These are phyloP conservation scores for Fraxinus nigra DNA, from an alignment of 305 asterid genomes.

Conservation along the genomic window DNA sequence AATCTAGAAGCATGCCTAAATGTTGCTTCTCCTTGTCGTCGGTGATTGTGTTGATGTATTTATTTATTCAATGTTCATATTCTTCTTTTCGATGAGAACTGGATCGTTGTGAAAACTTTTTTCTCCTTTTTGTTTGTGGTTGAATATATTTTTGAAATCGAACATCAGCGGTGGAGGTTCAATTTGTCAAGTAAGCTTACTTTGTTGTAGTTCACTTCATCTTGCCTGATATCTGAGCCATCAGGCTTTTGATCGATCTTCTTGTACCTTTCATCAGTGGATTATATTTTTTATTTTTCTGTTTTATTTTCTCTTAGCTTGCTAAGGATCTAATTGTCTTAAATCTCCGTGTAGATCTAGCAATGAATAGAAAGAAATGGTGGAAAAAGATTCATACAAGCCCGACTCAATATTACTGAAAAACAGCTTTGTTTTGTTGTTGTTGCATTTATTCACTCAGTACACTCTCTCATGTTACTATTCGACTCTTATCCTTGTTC, in stretches of 20 bases:
- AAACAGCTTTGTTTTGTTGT: not conserved
- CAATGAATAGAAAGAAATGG: not conserved
- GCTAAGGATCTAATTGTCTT: not conserved
- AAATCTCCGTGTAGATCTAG: not conserved
- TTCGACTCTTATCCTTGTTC: not conserved
- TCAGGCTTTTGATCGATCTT: not conserved
- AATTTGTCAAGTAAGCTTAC: not conserved
- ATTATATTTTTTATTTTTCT: not conserved
- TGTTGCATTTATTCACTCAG: not conserved
- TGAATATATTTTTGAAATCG: not conserved
- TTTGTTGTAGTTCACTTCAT: not conserved
- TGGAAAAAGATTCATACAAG: not conserved
- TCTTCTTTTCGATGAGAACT: not conserved
- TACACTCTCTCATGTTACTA: not conserved
- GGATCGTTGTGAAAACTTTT: not conserved
- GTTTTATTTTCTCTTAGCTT: not conserved
- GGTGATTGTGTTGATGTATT: slow-evolving; percentile 1
- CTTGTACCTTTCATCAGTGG: not conserved
- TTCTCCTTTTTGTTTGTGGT: not conserved
- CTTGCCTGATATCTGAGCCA: not conserved
- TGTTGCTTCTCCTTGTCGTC: not conserved
- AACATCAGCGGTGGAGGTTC: not conserved
- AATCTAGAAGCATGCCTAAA: slow-evolving; percentile 4
- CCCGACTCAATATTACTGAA: not conserved
- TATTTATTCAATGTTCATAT: slow-evolving; percentile 6